Base-by-base conservation (phyloP, 495 filamentous ascomycete genomes). In the Peziza echinospora region DNA sequence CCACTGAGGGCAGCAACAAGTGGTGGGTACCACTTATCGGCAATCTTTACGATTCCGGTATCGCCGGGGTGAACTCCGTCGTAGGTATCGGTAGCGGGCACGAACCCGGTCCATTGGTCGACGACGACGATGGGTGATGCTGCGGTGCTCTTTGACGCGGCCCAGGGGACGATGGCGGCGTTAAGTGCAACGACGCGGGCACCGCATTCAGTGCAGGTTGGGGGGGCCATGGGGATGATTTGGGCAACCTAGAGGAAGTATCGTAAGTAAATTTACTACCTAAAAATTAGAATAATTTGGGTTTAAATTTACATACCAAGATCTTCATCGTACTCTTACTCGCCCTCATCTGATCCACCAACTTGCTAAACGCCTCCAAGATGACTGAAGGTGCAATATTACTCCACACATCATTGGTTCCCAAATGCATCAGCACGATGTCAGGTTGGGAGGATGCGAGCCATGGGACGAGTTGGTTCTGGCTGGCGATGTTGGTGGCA, bases 51-150 rank as follows among this genome's bases (percentile, higher is more conserved):
- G 46, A 64, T 61, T 10, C 66, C 67, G 5, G 43, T 48, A 25
- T 51, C 50, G 45, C 66, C 69, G 1, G 66, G 67, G 49, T 70
- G 67, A 9, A 69, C 62, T 5, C 67, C 65, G 50, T 70, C 67
- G 5, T 49, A 40, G 2, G 62, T 55, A 45, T 64, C 63, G 10
- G 46, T 52, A 2, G 52, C 37, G 16, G 55, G 47, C 24, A 60
- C 53, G 30, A 68, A 69, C 6, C 64, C 65, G 0, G 57, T 64
- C 52, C 57, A 69, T 47, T 63, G 61, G 47, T 70, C 65, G 0
- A 69, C 67, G 5, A 67, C 63, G 40, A 43, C 52, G 34, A 69
- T 60, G 5, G 65, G 65, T 19, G 61, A 65, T 9, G 50, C 56
- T 7, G 59, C 60, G 2, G 52, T 58, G 24, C 56, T 66, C 41